Evolutionary conservation across 2,329 filamentous ascomycete genomes (phyloP).

Genomic region (Corinectria fuckeliana): DNA sequence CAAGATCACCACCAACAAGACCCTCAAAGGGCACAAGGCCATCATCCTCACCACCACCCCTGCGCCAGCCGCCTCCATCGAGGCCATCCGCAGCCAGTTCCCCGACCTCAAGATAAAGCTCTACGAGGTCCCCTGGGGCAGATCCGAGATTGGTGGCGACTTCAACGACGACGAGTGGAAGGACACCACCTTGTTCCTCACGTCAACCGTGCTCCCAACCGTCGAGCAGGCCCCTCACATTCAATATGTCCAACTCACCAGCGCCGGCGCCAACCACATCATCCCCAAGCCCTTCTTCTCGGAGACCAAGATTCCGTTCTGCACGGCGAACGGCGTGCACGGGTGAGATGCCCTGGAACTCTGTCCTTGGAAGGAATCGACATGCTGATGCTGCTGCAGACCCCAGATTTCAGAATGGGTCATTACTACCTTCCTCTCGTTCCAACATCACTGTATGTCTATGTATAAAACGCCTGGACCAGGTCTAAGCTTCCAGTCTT

Average conservation of each 20-base stretch:
- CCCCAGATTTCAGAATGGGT: constrained; percentile 66
- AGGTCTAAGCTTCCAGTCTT: too few species aligned
- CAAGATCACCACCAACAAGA: constrained; percentile 39
- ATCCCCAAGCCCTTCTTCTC: constrained; percentile 54
- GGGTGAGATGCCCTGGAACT: constrained; percentile 47
- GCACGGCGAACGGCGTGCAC: constrained; percentile 64
- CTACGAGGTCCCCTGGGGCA: constrained; percentile 39
- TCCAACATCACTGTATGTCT: constrained; percentile 55
- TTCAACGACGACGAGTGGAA: constrained; percentile 51
- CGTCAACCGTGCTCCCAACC: constrained; percentile 51
- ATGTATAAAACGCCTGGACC: too few species aligned
- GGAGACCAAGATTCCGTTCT: constrained; percentile 58
- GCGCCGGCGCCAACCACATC: constrained; percentile 60
- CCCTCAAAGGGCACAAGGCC: constrained; percentile 57
- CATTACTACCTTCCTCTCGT: constrained; percentile 57
- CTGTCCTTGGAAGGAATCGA: not conserved
- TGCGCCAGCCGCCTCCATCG: constrained; percentile 43
- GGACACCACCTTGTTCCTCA: constrained; percentile 56
- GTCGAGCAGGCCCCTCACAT: constrained; percentile 53
- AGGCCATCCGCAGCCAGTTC: constrained; percentile 47
- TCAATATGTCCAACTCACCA: constrained; percentile 60
- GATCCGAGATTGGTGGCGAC: constrained; percentile 29
- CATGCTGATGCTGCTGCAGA: constrained; percentile 37
- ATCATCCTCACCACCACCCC: constrained; percentile 47
- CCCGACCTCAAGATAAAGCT: constrained; percentile 52